Base-by-base conservation (phyloP, 257 asterid genomes). In the Jacaranda copaia region DNA sequence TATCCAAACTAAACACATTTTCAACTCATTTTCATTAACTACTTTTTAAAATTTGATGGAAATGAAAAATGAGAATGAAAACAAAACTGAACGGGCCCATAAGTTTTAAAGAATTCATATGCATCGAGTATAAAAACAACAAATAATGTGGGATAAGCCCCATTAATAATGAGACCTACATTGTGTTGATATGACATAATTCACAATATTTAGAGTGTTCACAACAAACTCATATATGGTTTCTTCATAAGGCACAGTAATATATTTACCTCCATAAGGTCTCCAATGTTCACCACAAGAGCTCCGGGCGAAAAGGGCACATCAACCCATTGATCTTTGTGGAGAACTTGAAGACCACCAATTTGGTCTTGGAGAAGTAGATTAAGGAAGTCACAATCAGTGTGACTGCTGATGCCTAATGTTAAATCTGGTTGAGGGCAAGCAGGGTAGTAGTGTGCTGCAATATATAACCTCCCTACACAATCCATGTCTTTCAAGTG, bases 361-460 rank as follows among this genome's bases (percentile, higher is more conserved):
- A 77, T 53, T 8, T 79, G 52, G 32, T 82, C 79, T 72, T 85
- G 86, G 12, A 82, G 64, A 32, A 81, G 62, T 0, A 79, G 35
- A 8, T 84, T 67, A 7, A 82, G 20, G 67, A 82, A 80, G 9
- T 81, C 77, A 25, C 72, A 68, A 53, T 85, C 86, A 0, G 85
- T 73, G 69, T 80, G 87, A 11, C 61, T 77, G 42, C 32, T 58
- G 39, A 59, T 5, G 14, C 82, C 85, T 3, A 80, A 13, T 2
- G 87, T 82, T 4, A 74, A 10, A 15, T 82, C 80, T 0, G 85
- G 89, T 51, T 85, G 64, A 1, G 87, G 89, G 48, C 85, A 85
- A 2, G 62, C 63, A 0, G 85, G 89, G 57, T 83, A 77, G 45
- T 80, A 82, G 7, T 80, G 77, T 6, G 76, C 83, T 0, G 64